phyloP scores from a whole-genome alignment of 2,329 filamentous ascomycete species.

The Diaporthe batatas region DNA sequence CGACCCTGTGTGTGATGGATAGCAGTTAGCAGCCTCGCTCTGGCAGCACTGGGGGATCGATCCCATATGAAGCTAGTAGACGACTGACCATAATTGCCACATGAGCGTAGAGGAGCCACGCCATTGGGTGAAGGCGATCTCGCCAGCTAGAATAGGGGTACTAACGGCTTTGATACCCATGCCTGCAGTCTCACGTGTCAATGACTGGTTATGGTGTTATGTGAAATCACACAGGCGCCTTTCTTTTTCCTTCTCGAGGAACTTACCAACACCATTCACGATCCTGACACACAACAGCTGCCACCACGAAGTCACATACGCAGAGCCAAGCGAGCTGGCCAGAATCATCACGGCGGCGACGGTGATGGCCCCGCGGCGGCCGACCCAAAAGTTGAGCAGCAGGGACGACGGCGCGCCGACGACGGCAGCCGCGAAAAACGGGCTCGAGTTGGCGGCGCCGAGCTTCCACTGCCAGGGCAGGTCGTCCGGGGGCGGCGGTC shows the following conservation, averaged over 20 bases:
- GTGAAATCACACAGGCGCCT: neutral
- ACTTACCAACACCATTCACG: conserved; percentile 56
- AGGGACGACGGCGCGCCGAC: conserved; percentile 56
- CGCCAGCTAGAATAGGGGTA: conserved; percentile 61
- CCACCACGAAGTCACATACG: conserved; percentile 52
- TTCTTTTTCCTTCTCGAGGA: too few relatives aligned
- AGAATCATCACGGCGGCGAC: conserved; percentile 56
- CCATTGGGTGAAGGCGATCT: conserved; percentile 62
- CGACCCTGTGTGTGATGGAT: conserved; percentile 46
- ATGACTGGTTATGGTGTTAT: neutral
- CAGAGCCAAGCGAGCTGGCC: conserved; percentile 54
- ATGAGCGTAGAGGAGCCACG: conserved; percentile 61
- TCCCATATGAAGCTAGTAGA: too few relatives aligned
- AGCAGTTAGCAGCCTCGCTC: neutral
- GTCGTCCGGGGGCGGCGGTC: neutral
- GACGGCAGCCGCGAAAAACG: conserved; percentile 56
- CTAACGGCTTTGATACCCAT: conserved; percentile 65
- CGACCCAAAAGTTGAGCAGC: conserved; percentile 57
- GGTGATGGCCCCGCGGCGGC: conserved; percentile 56
- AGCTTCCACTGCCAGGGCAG: conserved; percentile 53
- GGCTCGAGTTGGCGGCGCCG: conserved; percentile 55
- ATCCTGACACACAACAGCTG: conserved; percentile 53
- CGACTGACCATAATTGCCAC: conserved; percentile 59
- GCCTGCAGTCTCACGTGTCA: conserved; percentile 45
- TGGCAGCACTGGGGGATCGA: neutral